Evolutionary conservation across 768 basidiomycete genomes (phyloP).

Genomic region (Kwoniella sp.): DNA sequence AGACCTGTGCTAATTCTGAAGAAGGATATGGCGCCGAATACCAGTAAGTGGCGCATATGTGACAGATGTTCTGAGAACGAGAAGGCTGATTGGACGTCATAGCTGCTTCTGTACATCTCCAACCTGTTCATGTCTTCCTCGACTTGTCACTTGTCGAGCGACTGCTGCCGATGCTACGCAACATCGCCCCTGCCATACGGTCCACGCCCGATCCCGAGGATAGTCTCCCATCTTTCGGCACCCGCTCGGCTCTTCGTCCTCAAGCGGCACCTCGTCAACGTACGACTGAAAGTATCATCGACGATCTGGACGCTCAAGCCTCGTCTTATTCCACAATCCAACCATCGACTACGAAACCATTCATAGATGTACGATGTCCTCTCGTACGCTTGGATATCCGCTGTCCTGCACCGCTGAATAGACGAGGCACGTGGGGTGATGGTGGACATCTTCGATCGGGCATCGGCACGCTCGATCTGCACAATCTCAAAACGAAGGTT

Average conservation of each 20-base stretch:
- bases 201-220: neutral
- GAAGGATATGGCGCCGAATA: slow-evolving; percentile 20
- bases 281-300: slow-evolving; percentile 59
- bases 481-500: slow-evolving; percentile 6
- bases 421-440: slow-evolving; percentile 66
- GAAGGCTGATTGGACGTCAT: neutral
- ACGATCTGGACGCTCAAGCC: slow-evolving; percentile 64
- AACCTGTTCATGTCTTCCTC: slow-evolving; percentile 74
- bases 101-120: slow-evolving; percentile 35
- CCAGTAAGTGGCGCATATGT: slow-evolving; percentile 20
- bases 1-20: slow-evolving; percentile 16
- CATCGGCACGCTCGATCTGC: slow-evolving; percentile 46
- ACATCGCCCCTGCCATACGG: slow-evolving; percentile 29
- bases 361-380: slow-evolving; percentile 59
- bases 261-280: neutral
- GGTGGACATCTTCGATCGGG: slow-evolving; percentile 56
- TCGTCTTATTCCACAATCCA: slow-evolving; percentile 29
- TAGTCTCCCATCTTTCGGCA: neutral
- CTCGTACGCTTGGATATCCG: slow-evolving; percentile 71
- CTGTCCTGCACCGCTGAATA: slow-evolving; percentile 64
- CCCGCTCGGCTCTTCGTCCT: slow-evolving; percentile 1
- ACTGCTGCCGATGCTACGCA: slow-evolving; percentile 59
- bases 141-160: slow-evolving; percentile 62
- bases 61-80: no score
- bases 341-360: neutral